Evolutionary conservation across 768 basidiomycete species (phyloP), one percentile per base, ranked within the genome.

Genomic region (Tephrocybe sp.): DNA sequence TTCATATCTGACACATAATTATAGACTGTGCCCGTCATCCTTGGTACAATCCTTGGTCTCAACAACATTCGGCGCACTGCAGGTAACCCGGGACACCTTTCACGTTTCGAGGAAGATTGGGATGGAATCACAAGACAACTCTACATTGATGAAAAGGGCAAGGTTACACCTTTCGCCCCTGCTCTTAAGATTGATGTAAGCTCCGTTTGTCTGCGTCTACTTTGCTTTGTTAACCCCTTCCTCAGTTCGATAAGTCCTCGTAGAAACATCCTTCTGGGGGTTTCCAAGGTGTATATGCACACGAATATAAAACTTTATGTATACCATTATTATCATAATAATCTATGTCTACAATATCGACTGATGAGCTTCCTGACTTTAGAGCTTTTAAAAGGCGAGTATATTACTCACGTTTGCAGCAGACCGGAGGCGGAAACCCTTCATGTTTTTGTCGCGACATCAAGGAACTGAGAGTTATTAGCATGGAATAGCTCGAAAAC

Each of bases 1-100:
- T 8, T 3, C 21, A 21, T 22, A 38, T 11, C 31, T 55, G 13
- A 51, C 12, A 30, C 44, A 36, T 18, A 11, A 13, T 41, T 9
- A 8, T 47, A 80, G 78, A 71, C 75, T 24, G 73, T 72, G 3
- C 71, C 78, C 22, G 61, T 62, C 24, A 67, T 79, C 19, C 55
- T 84, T 18, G 65, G 69, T 2, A 66, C 63, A 5, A 71, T 85
- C 34, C 73, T 83, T 49, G 64, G 64, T 26, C 63, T 79, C 49
- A 70, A 73, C 44, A 60, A 70, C 18, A 39, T 83, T 26, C 59
- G 63, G 40, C 64, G 71, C 19, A 74, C 60, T 4, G 63, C 69
- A 24, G 72, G 70, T 1, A 53, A 55, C 13, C 70, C 70, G 13
- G 79, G 79, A 16, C 46, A 52, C 7, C 64, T 80, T 44, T 67